These are phyloP conservation scores for Drechmeria coniospora DNA, from an alignment of 2,329 filamentous ascomycete genomes.

Conservation along the genomic window DNA sequence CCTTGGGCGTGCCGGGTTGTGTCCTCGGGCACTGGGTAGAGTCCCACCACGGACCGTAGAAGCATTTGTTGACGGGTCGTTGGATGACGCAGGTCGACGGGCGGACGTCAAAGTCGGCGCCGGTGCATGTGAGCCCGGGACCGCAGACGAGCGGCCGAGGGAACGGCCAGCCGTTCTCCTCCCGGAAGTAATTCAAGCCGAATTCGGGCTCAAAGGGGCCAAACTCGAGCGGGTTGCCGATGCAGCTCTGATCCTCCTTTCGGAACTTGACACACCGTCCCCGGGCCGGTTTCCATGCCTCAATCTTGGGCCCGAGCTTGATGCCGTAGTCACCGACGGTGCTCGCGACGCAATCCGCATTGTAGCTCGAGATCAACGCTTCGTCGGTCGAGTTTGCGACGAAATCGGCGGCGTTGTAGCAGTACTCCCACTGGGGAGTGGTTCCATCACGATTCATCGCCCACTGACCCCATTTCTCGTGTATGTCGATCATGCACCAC, in stretches of 20 bases:
- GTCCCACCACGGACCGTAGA: neutral
- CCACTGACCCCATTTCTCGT: conserved; percentile 1
- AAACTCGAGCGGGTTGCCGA: neutral
- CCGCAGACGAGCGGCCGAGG: neutral
- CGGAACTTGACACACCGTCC: neutral
- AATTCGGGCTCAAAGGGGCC: neutral
- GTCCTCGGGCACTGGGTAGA: neutral
- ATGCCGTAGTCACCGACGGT: neutral
- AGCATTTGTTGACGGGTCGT: neutral
- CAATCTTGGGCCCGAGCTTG: neutral
- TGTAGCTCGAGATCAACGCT: neutral
- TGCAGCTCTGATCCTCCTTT: neutral
- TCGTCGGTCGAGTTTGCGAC: neutral
- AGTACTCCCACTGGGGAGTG: neutral
- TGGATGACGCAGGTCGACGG: neutral
- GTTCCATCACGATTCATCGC: neutral
- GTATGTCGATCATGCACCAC: conserved; percentile 1
- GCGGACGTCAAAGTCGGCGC: neutral
- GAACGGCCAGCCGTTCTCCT: neutral
- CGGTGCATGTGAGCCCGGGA: neutral
- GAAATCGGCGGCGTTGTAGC: neutral
- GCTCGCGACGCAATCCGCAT: neutral
- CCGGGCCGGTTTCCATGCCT: neutral
- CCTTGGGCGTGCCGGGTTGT: neutral
- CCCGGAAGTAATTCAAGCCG: neutral